phyloP scores from a whole-genome alignment of 768 basidiomycete genomes.

The Hygrophorus russula region DNA sequence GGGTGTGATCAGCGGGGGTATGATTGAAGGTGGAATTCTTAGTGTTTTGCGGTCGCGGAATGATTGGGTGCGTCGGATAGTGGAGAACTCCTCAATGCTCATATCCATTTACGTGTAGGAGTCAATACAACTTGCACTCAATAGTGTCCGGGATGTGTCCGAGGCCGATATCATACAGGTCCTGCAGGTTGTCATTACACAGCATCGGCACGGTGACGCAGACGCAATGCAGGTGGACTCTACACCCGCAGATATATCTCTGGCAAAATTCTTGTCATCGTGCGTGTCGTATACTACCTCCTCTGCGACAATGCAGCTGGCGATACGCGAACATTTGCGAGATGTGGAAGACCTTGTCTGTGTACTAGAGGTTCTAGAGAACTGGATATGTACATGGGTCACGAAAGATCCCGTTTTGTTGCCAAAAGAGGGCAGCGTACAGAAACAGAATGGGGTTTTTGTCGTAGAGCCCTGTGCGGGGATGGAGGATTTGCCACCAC shows the following conservation, averaged over 20 bases:
- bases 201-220: conserved; percentile 21
- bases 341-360: conserved; percentile 37
- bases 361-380: conserved; percentile 35
- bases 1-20: conserved; percentile 43
- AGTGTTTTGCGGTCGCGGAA: conserved; percentile 35
- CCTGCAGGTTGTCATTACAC: conserved; percentile 31
- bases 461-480: conserved; percentile 15
- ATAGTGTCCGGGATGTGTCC: conserved; percentile 47
- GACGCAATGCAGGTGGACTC: conserved; percentile 30
- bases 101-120: conserved; percentile 17
- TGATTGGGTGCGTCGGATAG: conserved; percentile 51
- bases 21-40: conserved; percentile 53
- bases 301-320: conserved; percentile 30
- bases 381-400: conserved; percentile 33
- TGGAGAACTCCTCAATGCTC: not conserved
- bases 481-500: conserved; percentile 24
- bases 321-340: conserved; percentile 37
- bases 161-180: conserved; percentile 52
- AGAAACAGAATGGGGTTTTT: conserved; percentile 30
- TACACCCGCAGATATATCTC: conserved; percentile 11
- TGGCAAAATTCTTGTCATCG: conserved; percentile 25
- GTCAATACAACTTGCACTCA: conserved; percentile 40
- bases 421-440: conserved; percentile 23
- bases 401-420: conserved; percentile 24
- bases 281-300: conserved; percentile 28